phyloP scores from a whole-genome alignment of 192 early-diverging fungal genomes.

The Rhizophagus clarus region DNA sequence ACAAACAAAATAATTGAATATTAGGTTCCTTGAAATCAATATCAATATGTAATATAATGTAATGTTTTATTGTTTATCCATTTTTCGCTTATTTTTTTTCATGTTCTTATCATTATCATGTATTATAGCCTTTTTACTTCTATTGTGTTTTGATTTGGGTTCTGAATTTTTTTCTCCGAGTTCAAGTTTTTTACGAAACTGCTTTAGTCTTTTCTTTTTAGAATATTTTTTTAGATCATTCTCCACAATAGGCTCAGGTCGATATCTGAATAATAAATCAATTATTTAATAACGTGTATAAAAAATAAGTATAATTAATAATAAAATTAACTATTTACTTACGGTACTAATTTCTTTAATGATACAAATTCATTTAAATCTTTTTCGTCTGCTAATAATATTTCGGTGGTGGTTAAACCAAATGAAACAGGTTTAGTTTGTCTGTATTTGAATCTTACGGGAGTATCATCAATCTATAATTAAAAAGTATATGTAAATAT shows the following conservation, averaged over 20 bases:
- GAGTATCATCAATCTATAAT: constrained; percentile 67
- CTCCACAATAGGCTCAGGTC: constrained; percentile 35
- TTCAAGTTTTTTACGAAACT: constrained; percentile 48
- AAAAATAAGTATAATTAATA: too few relatives aligned
- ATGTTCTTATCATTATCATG: background rate
- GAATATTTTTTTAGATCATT: constrained; percentile 50
- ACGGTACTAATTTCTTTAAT: constrained; percentile 88
- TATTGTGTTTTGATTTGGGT: background rate
- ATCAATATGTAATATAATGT: too few relatives aligned
- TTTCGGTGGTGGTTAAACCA: constrained; percentile 82
- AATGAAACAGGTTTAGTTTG: constrained; percentile 76
- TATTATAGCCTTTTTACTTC: background rate
- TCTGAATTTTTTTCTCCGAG: background rate
- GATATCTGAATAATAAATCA: constrained; percentile 17
- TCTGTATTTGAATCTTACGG: constrained; percentile 93
- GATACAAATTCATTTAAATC: constrained; percentile 85
- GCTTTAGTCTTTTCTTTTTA: constrained; percentile 56
- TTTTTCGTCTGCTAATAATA: constrained; percentile 86
- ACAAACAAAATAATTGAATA: too few relatives aligned
- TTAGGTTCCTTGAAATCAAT: too few relatives aligned
- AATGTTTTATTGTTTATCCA: background rate
- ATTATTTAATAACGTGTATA: background rate
- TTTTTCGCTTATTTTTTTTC: background rate
- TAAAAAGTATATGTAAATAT: background rate
- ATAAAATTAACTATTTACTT: constrained; percentile 31